Evolutionary conservation across 2,329 filamentous ascomycete genomes (phyloP), one percentile per base, ranked within the genome.

Genomic region (Aureobasidium sp.): DNA sequence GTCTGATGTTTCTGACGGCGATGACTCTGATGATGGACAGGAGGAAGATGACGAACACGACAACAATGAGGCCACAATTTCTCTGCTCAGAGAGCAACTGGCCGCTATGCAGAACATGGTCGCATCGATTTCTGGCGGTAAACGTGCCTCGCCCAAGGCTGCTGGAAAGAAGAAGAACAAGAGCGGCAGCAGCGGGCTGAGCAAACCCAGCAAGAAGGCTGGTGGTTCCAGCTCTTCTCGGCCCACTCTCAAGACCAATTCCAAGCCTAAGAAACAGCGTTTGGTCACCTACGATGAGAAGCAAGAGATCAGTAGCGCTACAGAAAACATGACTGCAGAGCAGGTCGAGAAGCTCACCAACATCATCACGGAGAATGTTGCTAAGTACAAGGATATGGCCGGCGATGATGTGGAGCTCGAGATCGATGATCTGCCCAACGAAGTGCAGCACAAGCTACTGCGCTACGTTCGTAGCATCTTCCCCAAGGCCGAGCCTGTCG

Each of bases 281-380:
- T 80, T 87, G 63, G 81, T 89, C 39, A 84, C 81, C 6, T 80
- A 84, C 55, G 77, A 85, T 3, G 90, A 98, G 71, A 97, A 97
- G 74, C 88, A 93, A 55, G 81, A 90, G 59, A 94, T 98, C 55
- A 91, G 89, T 1, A 64, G 62, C 37, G 62, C 62, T 2, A 61
- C 63, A 17, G 56, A 53, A 54, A 84, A 84, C 57, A 81, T 97
- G 54, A 84, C 90, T 16, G 85, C 86, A 45, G 75, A 77, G n/a
- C 83, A 88, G 60, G 85, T 95, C 64, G 79, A 84, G 45, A 81
- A 83, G 60, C 89, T 91, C 0, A 88, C 96, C 27, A 82, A 86
- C 56, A 90, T 97, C 57, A 97, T 98, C 65, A 89, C 94, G 67
- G 82, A 81, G 59, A 91, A 95, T 60, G 70, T 88, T 74, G 73